Percentiles rank a stretch among this genome's conserved stretches.
These are phyloP conservation scores for Rhododendron ovatum DNA, from an alignment of 148 eudicot species.

Conservation along the genomic window DNA sequence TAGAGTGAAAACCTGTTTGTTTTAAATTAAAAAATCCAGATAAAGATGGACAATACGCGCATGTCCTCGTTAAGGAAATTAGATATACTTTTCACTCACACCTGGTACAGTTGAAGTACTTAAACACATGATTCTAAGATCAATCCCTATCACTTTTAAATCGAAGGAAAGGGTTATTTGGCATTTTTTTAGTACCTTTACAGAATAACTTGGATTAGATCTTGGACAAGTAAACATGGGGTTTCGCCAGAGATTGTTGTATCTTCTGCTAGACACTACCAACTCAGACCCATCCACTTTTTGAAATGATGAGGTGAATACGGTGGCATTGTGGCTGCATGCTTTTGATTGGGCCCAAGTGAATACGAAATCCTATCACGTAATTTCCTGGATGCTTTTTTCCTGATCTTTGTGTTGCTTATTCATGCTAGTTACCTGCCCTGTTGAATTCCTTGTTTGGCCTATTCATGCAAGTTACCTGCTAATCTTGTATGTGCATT, in stretches of 20 bases:
- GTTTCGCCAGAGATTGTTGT: not conserved
- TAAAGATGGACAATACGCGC: not conserved
- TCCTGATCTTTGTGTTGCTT: not conserved
- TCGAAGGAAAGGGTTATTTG: not conserved
- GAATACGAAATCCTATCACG: not conserved
- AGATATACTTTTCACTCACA: not conserved
- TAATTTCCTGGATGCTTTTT: not conserved
- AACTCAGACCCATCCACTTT: not conserved
- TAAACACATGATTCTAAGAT: not conserved
- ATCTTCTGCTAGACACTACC: not conserved
- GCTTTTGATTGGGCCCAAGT: not conserved
- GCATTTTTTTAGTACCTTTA: not conserved
- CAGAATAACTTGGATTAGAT: not conserved
- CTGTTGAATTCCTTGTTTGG: not conserved
- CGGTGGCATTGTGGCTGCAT: not conserved
- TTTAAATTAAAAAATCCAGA: not conserved
- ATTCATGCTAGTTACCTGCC: not conserved
- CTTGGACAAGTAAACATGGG: not conserved
- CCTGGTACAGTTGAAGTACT: not conserved
- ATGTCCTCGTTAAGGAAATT: not conserved
- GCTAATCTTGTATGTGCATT: not conserved
- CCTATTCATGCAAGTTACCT: not conserved
- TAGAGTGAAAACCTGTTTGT: not conserved
- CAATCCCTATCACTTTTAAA: not conserved
- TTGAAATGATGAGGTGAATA: not conserved